Base-by-base conservation (phyloP, 345 rosid genomes). In the Lepidium aucheri region DNA sequence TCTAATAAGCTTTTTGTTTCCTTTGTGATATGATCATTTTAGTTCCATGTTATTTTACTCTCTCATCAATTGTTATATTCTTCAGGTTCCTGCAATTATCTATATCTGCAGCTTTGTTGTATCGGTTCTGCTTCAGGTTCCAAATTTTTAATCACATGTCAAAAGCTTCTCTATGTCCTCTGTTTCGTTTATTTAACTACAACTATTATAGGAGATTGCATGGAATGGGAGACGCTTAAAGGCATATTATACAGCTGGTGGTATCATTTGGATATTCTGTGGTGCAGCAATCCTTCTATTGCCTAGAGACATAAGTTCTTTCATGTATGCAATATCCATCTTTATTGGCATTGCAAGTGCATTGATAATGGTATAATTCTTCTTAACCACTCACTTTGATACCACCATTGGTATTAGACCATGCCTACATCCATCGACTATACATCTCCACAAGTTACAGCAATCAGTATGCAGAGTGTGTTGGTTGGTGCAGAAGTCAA, bases 61-160 rank as follows among this genome's bases (percentile, higher is more conserved):
- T 35, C 67, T 67, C 40, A 54, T 70, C 54, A 40, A 32, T 4
- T 46, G 45, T 22, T 28, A 71, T 47, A 40, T 53, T 14, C 8
- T 39, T 56, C 78, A 90, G 98, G 94, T 90, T 67, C 98, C 97
- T 54, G 98, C 96, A 65, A 79, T 93, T 50, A 90, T 93, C 68
- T 93, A 90, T 68, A 76, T 93, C 56, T 69, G 80, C 85, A 90
- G 97, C 94, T 93, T 93, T 73, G 53, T 83, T 40, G 79, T 90
- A 64, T 90, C 98, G 13, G 55, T 93, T 60, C 43, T 86, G 61
- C 84, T 93, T 65, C 98, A 93, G 98, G 98, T 90, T 34, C 8
- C 16, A 7, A 34, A 33, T 44, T 67, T 69, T 41, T 24, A 45
- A 39, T 65, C 61, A 54, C 63, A 38, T 56, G 36, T 44, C 8